These are phyloP conservation scores for Trifolium pratense DNA, from an alignment of 306 rosid species.

Conservation along the genomic window DNA sequence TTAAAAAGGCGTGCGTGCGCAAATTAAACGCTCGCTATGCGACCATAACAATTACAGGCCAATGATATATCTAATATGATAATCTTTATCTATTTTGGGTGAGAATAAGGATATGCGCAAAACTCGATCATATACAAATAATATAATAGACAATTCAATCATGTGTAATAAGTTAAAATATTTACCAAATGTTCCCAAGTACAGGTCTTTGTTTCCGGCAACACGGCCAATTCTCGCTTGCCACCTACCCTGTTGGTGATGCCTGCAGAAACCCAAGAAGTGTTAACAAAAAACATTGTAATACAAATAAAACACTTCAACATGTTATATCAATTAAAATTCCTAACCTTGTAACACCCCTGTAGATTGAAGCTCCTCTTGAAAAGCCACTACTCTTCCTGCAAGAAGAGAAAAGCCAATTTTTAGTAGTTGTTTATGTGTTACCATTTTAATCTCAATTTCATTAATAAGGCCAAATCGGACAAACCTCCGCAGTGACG, in stretches of 20 bases:
- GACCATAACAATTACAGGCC: too few species aligned
- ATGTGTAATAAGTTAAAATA: not conserved
- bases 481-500: constrained; percentile 83
- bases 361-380: constrained; percentile 89
- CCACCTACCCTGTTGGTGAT: constrained; percentile 99
- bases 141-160: not conserved
- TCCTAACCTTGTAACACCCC: constrained; percentile 91
- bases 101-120: not conserved
- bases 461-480: too few species aligned
- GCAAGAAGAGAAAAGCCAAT: constrained; percentile 5
- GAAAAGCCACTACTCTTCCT: constrained; percentile 99
- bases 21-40: too few species aligned
- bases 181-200: constrained; percentile 93
- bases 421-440: not conserved
- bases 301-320: not conserved
- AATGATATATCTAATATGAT: too few species aligned
- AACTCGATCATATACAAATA: not conserved
- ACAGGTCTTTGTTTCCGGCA: constrained; percentile 93
- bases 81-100: too few species aligned
- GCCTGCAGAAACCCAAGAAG: constrained; percentile 55
- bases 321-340: not conserved
- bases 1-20: too few species aligned
- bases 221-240: constrained; percentile 99
- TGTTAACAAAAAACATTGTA: not conserved
- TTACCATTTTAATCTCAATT: not conserved